Conservation (phyloP, 179 eudicot species). For the Sideroxylon spinosum region DNA sequence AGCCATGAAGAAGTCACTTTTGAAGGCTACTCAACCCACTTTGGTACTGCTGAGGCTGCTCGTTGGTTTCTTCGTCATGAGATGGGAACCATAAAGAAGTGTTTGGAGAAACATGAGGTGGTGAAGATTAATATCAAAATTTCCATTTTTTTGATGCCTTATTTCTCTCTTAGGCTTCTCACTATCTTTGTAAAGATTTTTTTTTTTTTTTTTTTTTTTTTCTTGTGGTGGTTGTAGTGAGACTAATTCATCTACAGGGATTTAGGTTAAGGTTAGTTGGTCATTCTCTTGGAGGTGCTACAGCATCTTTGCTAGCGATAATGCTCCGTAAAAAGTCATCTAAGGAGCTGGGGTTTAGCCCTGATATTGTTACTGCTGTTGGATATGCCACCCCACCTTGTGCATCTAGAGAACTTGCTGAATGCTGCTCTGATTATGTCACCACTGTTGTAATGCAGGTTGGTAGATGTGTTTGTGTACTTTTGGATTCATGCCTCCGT, state of each 20-base stretch:
- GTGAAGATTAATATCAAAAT: conserved; percentile 15
- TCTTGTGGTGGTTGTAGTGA: conserved; percentile 13
- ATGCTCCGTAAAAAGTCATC: conserved; percentile 71
- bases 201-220: background rate
- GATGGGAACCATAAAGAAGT: conserved; percentile 65
- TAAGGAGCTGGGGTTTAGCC: conserved; percentile 78
- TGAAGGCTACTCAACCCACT: conserved; percentile 85
- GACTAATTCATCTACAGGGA: conserved; percentile 73
- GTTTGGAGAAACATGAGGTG: conserved; percentile 74
- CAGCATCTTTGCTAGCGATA: conserved; percentile 80
- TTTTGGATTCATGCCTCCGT: background rate
- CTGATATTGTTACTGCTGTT: conserved; percentile 72
- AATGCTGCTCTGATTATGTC: conserved; percentile 74
- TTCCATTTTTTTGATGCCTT: background rate
- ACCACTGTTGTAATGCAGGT: conserved; percentile 92
- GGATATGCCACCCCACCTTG: conserved; percentile 91
- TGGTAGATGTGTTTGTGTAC: conserved; percentile 13
- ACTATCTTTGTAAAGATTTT: background rate
- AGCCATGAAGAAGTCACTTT: conserved; percentile 74
- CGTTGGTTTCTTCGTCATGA: conserved; percentile 93
- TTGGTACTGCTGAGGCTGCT: conserved; percentile 97
- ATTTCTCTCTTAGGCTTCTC: background rate
- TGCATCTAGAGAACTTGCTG: conserved; percentile 87
- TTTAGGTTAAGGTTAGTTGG: conserved; percentile 96
- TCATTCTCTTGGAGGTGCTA: conserved; percentile 97